Base-by-base conservation (phyloP, 1,139 yeast genomes). In the Candida sanyaensis region DNA sequence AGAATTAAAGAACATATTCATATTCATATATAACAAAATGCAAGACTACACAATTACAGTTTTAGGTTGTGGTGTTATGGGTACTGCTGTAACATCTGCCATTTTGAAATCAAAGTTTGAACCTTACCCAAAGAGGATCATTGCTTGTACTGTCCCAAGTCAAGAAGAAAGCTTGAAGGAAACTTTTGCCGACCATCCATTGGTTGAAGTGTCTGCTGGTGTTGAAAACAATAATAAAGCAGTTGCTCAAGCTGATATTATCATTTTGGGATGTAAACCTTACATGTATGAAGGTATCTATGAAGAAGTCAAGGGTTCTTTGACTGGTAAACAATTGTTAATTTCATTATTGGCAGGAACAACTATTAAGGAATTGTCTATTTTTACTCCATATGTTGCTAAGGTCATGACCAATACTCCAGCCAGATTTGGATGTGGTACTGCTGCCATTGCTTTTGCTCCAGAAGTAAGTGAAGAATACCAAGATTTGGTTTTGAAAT, bases 401-500 rank as follows among this genome's bases (percentile, higher is more conserved):
- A 82, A 96, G 56, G 96, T 95, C n/a, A 92, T 95, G 96, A 93
- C 99, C 50, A 93, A 93, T 68, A 93, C 99, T 0, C 98, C 99
- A 4, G 96, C 97, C 38, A 88, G 86, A 65, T 85, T 75, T 65
- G 97, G 97, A 6, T 82, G 85, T 60, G 99, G 98, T 45, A 90
- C 95, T 78, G 97, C 98, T 7, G 92, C 90, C 24, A 84, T 93
- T 24, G 81, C 93, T 3, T 83, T 86, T 56, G 75, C 88, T n/a
- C 58, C 69, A 12, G 71, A 69, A 28, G 81, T 82, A 10, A 71
- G 77, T 46, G 62, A 57, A 6, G 66, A 77, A 46, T 81, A 82
- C 58, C 75, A 74, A 50, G 72, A 75, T 7, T 64, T 83, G 52
- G 87, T 85, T 30, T 69, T 79, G 73, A 76, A 80, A 53, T 70